phyloP scores from a whole-genome alignment of 768 basidiomycete genomes.

The Lentinus brumalis region DNA sequence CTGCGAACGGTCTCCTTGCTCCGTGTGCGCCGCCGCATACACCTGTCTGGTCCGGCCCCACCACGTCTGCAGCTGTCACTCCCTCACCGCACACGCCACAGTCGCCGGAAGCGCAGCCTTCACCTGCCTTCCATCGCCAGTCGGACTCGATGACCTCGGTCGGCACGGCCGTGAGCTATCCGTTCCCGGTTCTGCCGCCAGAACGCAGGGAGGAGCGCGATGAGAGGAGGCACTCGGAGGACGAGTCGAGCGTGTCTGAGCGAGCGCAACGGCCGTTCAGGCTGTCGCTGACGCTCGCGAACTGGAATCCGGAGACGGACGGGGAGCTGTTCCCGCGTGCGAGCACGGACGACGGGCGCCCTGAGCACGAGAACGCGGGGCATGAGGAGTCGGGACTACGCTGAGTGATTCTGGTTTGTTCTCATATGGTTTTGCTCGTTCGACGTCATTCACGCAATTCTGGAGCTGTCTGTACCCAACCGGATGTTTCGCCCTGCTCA shows the following conservation, averaged over 20 bases:
- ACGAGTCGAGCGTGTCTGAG: constrained; percentile 7
- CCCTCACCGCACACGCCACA: not conserved
- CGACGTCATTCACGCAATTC: too few relatives aligned
- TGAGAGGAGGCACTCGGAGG: constrained; percentile 5
- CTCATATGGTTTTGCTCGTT: too few relatives aligned
- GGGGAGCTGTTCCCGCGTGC: constrained; percentile 16
- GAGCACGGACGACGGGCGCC: constrained; percentile 10
- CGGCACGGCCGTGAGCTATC: constrained; percentile 19
- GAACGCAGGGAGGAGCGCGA: constrained; percentile 6
- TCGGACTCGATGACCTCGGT: constrained; percentile 12
- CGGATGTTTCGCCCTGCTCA: too few relatives aligned
- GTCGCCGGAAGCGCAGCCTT: not conserved
- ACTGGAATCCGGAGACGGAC: constrained; percentile 27
- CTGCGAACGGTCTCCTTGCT: not conserved
- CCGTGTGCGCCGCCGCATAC: not conserved
- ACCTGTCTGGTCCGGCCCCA: constrained; percentile 5
- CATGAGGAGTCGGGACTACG: too few relatives aligned
- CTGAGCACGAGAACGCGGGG: too few relatives aligned
- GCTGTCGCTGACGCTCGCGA: constrained; percentile 29
- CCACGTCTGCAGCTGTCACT: not conserved
- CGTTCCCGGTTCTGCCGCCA: constrained; percentile 22
- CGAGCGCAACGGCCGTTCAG: constrained; percentile 16
- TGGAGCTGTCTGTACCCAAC: too few relatives aligned
- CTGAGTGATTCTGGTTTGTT: too few relatives aligned
- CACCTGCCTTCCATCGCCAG: constrained; percentile 6